Conservation (phyloP, 345 rosid genomes). For the Adansonia digitata region DNA sequence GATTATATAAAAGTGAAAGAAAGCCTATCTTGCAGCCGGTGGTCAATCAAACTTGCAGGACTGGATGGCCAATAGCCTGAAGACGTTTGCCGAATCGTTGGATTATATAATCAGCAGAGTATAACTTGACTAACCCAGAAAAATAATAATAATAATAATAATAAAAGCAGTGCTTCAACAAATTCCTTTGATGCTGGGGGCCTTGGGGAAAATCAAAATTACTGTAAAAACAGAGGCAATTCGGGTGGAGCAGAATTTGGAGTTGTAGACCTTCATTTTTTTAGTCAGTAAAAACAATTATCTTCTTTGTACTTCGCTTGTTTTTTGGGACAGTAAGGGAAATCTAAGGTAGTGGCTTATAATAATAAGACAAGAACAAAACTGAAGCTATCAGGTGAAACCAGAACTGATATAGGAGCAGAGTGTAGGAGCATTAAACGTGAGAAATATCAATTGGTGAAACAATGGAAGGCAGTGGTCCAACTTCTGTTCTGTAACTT, state of each 20-base stretch:
- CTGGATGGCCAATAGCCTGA: background rate
- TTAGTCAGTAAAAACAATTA: background rate
- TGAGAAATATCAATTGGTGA: background rate
- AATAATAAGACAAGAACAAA: constrained; percentile 7
- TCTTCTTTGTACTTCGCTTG: background rate
- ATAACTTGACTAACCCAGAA: background rate
- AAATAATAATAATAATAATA: no score
- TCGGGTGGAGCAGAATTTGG: background rate
- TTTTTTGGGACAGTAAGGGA: background rate
- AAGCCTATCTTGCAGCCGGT: no score
- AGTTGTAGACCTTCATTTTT: background rate
- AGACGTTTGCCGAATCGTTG: background rate
- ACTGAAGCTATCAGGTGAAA: background rate
- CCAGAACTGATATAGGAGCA: background rate
- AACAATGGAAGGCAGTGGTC: background rate
- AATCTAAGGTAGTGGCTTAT: background rate
- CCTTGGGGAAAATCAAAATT: background rate
- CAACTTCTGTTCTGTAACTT: background rate
- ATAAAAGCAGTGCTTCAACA: background rate
- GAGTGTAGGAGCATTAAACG: background rate
- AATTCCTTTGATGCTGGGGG: background rate
- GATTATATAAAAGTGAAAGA: no score
- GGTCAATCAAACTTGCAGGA: no score
- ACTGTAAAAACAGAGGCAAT: background rate
- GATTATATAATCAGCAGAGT: background rate